Percentiles rank a stretch among this genome's conserved stretches.
Evolutionary conservation across 257 asterid species (phyloP).

Genomic region (Solanum tacnaense): DNA sequence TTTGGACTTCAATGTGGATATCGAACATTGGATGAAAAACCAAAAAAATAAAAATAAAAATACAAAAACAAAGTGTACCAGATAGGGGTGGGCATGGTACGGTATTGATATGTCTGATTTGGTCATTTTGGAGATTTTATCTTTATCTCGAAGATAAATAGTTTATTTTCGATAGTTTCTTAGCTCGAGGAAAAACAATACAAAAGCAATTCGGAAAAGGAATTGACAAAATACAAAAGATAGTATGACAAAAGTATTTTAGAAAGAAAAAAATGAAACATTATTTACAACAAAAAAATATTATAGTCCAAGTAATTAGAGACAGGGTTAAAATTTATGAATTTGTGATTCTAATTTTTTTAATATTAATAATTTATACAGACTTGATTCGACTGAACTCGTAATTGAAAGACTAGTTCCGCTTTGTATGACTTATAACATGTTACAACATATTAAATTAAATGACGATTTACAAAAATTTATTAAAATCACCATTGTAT

Average conservation of each 20-base stretch:
- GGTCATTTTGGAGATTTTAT: background rate
- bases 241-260: background rate
- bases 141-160: background rate
- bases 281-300: background rate
- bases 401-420: no score
- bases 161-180: background rate
- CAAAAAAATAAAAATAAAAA: no score
- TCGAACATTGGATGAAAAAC: fast-evolving
- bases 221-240: background rate
- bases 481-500: background rate
- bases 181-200: no score
- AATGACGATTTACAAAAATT: background rate
- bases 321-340: background rate
- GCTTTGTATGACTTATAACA: background rate
- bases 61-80: background rate
- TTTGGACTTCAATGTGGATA: fast-evolving
- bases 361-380: no score
- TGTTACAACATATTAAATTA: background rate
- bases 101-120: background rate
- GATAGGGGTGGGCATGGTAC: background rate
- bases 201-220: background rate
- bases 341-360: no score
- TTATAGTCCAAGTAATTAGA: background rate
- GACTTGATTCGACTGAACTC: background rate
- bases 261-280: background rate